Base-by-base conservation (phyloP, 495 filamentous ascomycete species). In the Tetracladium setigerum region DNA sequence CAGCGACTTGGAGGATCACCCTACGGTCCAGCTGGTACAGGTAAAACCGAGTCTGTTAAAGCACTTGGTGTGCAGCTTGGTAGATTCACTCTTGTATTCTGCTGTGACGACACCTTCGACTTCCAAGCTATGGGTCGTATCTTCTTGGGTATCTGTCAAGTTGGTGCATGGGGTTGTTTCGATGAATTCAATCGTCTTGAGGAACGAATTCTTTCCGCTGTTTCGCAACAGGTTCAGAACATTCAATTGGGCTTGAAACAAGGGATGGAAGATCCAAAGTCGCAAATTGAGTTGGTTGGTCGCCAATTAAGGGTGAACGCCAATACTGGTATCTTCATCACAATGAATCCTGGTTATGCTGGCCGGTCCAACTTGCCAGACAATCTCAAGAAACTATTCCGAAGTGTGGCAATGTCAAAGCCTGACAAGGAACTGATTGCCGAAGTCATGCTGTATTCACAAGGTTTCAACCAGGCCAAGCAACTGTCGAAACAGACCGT, bases 111-210 rank as follows among this genome's bases (percentile, higher is more conserved):
- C 63, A 97, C 91, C 0, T 99, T 99, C 58, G 92, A 99, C 67
- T 97, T 95, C 72, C 92, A 99, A 61, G 92, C 92, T 30, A 99
- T 99, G 92, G 92, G 92, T 5, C 86, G 92, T 51, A 99, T 99
- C 58, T 97, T 99, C 74, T 79, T 99, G 27, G 92, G 92, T 74
- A 95, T 99, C 50, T 99, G 94, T 62, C 94, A 97, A 64, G 92
- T 99, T 49, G 92, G 92, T 59, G 92, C 92, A 12, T 99, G 92
- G 92, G 92, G 92, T 62, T 99, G 92, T 67, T 99, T 99, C 62
- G 92, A 99, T 60, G 92, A 99, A 67, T 99, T 99, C 73, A 99
- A 99, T 63, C 84, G 92, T 73, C 68, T 99, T 13, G 92, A 99
- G 55, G 92, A 99, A 68, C 79, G 90, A 45, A 99, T 99, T 50